A percentile compares a stretch with the other conserved stretches of the same genome.
Conservation (phyloP, 2,329 filamentous ascomycete genomes). For the Aspergillus hortae region DNA sequence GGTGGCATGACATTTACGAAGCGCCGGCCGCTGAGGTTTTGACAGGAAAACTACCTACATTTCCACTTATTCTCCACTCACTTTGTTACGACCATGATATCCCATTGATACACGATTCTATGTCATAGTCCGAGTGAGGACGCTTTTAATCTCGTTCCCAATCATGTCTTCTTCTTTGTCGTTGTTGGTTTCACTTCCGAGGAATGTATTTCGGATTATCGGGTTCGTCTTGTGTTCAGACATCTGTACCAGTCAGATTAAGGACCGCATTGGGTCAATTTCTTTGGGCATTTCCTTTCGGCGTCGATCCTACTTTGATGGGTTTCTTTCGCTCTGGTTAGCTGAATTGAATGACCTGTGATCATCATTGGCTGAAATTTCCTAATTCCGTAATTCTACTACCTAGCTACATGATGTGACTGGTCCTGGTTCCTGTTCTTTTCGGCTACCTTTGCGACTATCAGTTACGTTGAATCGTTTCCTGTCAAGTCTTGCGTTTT, state of each 20-base stretch:
- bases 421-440: background rate
- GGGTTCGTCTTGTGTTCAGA: background rate
- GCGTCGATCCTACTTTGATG: background rate
- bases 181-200: background rate
- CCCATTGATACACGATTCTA: conserved; percentile 11
- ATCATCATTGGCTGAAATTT: too few relatives aligned
- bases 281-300: conserved; percentile 2
- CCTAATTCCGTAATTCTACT: too few relatives aligned
- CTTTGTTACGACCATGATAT: conserved; percentile 17
- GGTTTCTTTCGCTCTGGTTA: conserved; percentile 2
- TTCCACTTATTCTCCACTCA: conserved; percentile 3
- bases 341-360: background rate
- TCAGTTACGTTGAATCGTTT: conserved; percentile 1
- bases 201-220: conserved; percentile 1
- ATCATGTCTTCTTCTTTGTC: background rate
- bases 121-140: conserved; percentile 9
- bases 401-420: background rate
- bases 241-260: conserved; percentile 13
- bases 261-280: background rate
- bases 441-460: background rate
- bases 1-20: conserved; percentile 10
- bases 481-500: conserved; percentile 4
- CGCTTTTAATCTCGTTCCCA: background rate
- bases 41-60: conserved; percentile 1
- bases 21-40: conserved; percentile 16